Evolutionary conservation across 164 flowering plant species (phyloP).

Genomic region (Pachysandra terminalis): DNA sequence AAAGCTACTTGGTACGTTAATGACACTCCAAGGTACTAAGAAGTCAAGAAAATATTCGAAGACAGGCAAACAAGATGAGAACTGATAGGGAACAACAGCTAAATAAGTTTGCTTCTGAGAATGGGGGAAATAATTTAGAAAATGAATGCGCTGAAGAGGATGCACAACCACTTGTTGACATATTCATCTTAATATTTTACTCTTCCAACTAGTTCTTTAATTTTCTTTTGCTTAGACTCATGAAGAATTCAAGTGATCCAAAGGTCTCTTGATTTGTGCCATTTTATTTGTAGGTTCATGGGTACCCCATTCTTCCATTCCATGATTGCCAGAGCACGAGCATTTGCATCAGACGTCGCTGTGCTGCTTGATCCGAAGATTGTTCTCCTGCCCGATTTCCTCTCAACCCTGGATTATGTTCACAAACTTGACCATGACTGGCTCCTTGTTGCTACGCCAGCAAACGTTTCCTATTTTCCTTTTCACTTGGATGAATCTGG

Average conservation of each 20-base stretch:
- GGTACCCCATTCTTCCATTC: constrained; percentile 95
- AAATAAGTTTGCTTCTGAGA: too few species aligned
- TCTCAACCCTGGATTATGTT: constrained; percentile 52
- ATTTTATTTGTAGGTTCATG: constrained; percentile 50
- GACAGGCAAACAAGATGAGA: not conserved
- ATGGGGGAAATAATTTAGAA: not conserved
- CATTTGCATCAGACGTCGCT: constrained; percentile 60
- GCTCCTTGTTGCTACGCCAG: constrained; percentile 66
- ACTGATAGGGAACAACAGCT: not conserved
- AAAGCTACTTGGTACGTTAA: not conserved
- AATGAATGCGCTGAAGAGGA: too few species aligned
- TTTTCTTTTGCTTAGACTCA: not conserved
- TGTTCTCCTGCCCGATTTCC: constrained; percentile 62
- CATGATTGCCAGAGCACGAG: constrained; percentile 71
- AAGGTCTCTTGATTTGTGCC: not conserved
- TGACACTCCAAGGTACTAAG: not conserved
- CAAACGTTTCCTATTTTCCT: constrained; percentile 48
- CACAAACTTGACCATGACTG: constrained; percentile 69
- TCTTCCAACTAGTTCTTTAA: not conserved
- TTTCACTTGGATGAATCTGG: constrained; percentile 53
- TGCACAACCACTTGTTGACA: not conserved
- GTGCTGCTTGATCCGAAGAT: constrained; percentile 68
- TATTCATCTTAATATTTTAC: not conserved
- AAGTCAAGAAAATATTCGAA: not conserved
- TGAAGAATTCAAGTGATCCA: not conserved